phyloP scores from a whole-genome alignment of 495 filamentous ascomycete genomes.

The Rhizodiscina lignyota region DNA sequence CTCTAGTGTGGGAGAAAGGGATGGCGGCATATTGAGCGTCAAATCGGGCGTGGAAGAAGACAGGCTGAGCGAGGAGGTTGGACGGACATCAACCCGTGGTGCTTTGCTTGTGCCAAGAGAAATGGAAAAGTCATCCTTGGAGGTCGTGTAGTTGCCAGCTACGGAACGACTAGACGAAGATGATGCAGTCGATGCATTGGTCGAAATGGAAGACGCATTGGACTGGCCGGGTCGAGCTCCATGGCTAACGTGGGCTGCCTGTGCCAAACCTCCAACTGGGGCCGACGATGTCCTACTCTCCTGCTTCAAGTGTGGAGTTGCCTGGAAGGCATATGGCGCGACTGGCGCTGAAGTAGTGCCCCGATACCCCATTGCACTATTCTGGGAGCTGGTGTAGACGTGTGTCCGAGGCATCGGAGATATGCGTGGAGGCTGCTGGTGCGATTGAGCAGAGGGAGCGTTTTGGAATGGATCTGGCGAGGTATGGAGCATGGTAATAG shows the following conservation, averaged over 20 bases:
- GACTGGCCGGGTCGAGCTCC: conserved; percentile 12
- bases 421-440: conserved; percentile 14
- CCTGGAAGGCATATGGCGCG: conserved; percentile 75
- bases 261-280: conserved; percentile 35
- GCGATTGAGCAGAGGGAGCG: conserved; percentile 11
- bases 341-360: conserved; percentile 48
- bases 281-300: conserved; percentile 54
- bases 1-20: too few species aligned
- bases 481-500: conserved; percentile 22
- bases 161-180: conserved; percentile 17
- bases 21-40: conserved; percentile 16
- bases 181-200: conserved; percentile 20
- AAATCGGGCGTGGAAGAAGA: conserved; percentile 35
- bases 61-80: conserved; percentile 26
- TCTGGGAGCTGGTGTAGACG: conserved; percentile 10
- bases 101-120: conserved; percentile 25
- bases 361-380: conserved; percentile 35
- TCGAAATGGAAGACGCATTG: conserved; percentile 14
- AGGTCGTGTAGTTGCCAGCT: conserved; percentile 6
- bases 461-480: conserved; percentile 23
- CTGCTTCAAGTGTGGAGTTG: conserved; percentile 52
- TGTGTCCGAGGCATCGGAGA: conserved; percentile 16
- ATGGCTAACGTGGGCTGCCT: conserved; percentile 24
- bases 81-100: conserved; percentile 24
- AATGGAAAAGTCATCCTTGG: conserved; percentile 20